These are phyloP conservation scores for Saxophila tyrrhenica DNA, from an alignment of 495 filamentous ascomycete species.

Conservation along the genomic window DNA sequence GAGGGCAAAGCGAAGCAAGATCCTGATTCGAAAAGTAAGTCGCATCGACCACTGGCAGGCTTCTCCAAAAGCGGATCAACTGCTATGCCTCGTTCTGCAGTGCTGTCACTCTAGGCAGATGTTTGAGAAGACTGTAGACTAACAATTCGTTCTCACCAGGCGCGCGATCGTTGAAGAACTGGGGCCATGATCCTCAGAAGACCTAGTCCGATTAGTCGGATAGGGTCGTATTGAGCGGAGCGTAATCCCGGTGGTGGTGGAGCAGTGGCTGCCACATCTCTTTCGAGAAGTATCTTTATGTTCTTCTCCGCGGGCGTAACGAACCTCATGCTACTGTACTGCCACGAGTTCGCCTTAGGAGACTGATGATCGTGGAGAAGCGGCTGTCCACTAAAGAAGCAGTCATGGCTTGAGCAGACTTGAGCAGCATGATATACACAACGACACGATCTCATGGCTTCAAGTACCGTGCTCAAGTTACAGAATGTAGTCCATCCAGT, in stretches of 20 bases:
- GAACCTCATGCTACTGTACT: no score
- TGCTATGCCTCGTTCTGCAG: no score
- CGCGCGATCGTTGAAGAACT: slow-evolving; percentile 12
- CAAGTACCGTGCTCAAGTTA: neutral
- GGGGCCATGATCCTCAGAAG: slow-evolving; percentile 52
- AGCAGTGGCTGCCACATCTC: neutral
- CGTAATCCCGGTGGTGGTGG: no score
- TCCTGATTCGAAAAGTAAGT: slow-evolving; percentile 38
- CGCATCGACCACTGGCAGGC: neutral
- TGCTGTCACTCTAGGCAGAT: neutral
- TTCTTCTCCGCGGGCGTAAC: no score
- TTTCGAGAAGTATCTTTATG: neutral
- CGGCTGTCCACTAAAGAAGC: no score
- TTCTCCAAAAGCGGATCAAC: neutral
- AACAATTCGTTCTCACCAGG: no score
- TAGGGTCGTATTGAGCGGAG: no score
- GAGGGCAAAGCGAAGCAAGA: slow-evolving; percentile 48
- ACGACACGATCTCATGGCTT: no score
- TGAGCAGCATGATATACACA: neutral
- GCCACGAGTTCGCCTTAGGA: no score
- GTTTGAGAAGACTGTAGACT: no score
- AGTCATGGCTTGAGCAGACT: no score
- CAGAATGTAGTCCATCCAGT: neutral
- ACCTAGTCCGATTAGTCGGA: neutral
- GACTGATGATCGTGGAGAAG: no score